Percentiles rank a stretch among this genome's conserved stretches.
Conservation (phyloP, 2,329 filamentous ascomycete genomes). For the Xylaria sp. region DNA sequence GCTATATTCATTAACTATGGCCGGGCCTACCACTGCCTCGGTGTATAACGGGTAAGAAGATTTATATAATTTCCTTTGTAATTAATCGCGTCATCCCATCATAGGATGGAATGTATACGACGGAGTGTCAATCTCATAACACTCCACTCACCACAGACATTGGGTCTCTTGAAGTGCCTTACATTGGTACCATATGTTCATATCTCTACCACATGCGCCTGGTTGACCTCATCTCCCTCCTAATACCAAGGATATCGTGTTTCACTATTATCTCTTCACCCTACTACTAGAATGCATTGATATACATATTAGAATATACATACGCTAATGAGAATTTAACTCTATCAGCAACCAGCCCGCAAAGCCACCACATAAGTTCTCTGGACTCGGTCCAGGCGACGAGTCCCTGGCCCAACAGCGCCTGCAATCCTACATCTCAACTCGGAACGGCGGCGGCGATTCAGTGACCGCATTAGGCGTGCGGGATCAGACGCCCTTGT, state of each 20-base stretch:
- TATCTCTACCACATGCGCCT: neutral
- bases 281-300: neutral
- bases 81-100: neutral
- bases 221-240: neutral
- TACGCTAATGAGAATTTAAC: neutral
- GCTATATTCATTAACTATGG: neutral
- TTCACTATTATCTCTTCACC: neutral
- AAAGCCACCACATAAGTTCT: slow-evolving; percentile 17
- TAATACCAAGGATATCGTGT: neutral
- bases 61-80: neutral
- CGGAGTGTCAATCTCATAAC: neutral
- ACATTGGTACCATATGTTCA: neutral
- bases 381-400: neutral
- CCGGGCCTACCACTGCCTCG: neutral
- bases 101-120: neutral
- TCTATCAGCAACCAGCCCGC: neutral
- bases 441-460: slow-evolving; percentile 30
- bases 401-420: slow-evolving; percentile 2
- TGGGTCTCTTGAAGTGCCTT: neutral
- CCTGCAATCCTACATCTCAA: slow-evolving; percentile 28
- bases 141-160: neutral
- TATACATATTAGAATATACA: neutral
- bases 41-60: neutral
- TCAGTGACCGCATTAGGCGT: slow-evolving; percentile 32
- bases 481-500: slow-evolving; percentile 1